Evolutionary conservation across 2,329 filamentous ascomycete genomes (phyloP), one percentile per base, ranked within the genome.

Genomic region (Ampelomyces quisqualis): DNA sequence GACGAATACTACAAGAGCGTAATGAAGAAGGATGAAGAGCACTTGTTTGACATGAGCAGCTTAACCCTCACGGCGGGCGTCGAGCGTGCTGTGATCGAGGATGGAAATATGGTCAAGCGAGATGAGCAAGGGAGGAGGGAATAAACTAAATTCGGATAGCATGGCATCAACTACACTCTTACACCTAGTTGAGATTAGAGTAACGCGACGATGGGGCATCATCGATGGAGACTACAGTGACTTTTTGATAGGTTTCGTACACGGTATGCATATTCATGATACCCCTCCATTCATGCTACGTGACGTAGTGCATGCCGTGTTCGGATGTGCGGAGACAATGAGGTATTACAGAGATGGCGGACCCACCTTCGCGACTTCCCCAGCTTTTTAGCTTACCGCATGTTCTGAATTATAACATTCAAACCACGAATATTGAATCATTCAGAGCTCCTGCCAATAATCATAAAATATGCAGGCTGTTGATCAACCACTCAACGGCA

Each of bases 401-500:
- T n/a, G n/a, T n/a, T n/a, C n/a, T n/a, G n/a, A n/a, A n/a, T n/a
- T n/a, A n/a, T n/a, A 13, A 15, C 26, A 8, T 15, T 2, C n/a
- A 23, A 8, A 33, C 29, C 26, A 13, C 11, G 14, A 18, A 18
- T 31, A 13, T 31, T 31, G 14, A 13, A 4, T 2, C 3, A 13
- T 28, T 4, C 14, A 10, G 10, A 28, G 10, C 7, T 3, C n/a
- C 3, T 13, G 26, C n/a, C n/a, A n/a, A n/a, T n/a, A n/a, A n/a
- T n/a, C 9, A 18, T 15, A 18, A 22, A 39, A 17, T 22, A 55
- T 51, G 49, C 28, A 27, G 4, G 54, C 57, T 2, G 57, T 57
- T 23, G 60, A 68, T 27, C 57, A 64, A 26, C 57, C 63, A 7
- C 40, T 68, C 4, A 53, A 60, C 11, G 51, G 47, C 36, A 65